Base-by-base conservation (phyloP, 768 basidiomycete genomes). In the Harrya chromipes region DNA sequence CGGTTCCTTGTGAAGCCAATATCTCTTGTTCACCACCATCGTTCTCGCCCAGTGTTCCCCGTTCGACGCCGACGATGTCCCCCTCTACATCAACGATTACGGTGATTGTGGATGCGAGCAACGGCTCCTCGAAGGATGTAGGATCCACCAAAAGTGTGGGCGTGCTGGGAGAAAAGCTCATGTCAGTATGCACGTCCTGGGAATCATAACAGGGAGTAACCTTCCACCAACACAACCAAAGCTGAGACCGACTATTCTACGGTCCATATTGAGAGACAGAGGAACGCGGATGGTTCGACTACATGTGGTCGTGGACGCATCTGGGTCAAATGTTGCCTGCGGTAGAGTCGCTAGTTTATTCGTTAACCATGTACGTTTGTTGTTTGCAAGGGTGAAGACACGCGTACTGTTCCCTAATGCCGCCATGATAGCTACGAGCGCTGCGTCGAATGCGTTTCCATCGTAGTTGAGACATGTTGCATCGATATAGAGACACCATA, bases 381-480 rank as follows among this genome's bases (percentile, higher is more conserved):
- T 6, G 13, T 86, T 84, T 87, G 44, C 53, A n/a, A 38, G 38
- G 43, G 19, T 27, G 7, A 27, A 6, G 26, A 10, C 12, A 29
- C 31, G 72, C 88, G 42, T 58, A 95, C 94, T 87, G 53, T 93
- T 91, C 65, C 75, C 79, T 38, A 98, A 72, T 6, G 95, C 94
- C 9, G 87, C 83, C 42, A 93, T 81, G 76, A 94, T 88, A 0
- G 92, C 91, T 19, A 97, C 65, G 10, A 97, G 74, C 0, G 90
- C 79, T 1, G 97, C 92, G 56, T 99, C 97, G 51, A 94, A 92
- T 1, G 79, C 87, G 62, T 97, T 98, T 6, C 97, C 97, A 65
- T 98, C 94, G 63, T 95, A 97, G 70, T 97, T 98, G 56, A 99
- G 90, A 64, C 95, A 97, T 1, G 87, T 90, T 24, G 90, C 83